These are phyloP conservation scores for Neurospora sp. DNA, from an alignment of 495 filamentous ascomycete species.

Conservation along the genomic window DNA sequence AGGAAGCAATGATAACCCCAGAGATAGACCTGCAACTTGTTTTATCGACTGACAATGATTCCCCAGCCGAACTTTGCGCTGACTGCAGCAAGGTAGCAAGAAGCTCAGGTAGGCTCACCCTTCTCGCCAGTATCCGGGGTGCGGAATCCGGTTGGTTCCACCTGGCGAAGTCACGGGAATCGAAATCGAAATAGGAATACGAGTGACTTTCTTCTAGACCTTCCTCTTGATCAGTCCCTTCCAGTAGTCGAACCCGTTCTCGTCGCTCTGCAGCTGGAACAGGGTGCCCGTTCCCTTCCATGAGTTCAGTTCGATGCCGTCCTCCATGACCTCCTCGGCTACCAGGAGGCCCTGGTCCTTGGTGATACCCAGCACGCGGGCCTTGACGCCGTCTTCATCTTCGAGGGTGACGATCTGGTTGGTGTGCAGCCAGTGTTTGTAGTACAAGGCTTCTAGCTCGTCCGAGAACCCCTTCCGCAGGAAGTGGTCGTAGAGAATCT, in stretches of 20 bases:
- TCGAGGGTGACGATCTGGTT: conserved; percentile 86
- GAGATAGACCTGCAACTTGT: neutral
- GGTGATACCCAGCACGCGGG: conserved; percentile 82
- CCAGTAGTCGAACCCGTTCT: conserved; percentile 98
- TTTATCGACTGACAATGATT: neutral
- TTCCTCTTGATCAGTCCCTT: conserved; percentile 78
- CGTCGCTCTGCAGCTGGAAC: conserved; percentile 85
- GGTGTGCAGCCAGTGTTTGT: conserved; percentile 80
- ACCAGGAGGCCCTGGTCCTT: conserved; percentile 76
- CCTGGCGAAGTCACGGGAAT: neutral
- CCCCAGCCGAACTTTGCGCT: neutral
- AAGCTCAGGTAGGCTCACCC: neutral
- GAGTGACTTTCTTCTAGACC: conserved; percentile 31
- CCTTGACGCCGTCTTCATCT: conserved; percentile 64
- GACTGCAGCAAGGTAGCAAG: neutral
- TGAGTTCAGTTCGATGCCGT: conserved; percentile 35
- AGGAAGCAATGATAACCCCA: neutral
- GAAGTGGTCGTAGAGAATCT: conserved; percentile 69
- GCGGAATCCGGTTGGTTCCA: neutral
- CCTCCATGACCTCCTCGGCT: conserved; percentile 68
- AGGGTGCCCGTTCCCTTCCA: conserved; percentile 58
- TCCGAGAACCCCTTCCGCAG: conserved; percentile 58
- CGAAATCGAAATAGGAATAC: neutral
- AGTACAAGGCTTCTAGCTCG: conserved; percentile 68
- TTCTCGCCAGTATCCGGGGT: neutral